Evolutionary conservation across 768 basidiomycete genomes (phyloP).

Genomic region (Nidula microcarpa): DNA sequence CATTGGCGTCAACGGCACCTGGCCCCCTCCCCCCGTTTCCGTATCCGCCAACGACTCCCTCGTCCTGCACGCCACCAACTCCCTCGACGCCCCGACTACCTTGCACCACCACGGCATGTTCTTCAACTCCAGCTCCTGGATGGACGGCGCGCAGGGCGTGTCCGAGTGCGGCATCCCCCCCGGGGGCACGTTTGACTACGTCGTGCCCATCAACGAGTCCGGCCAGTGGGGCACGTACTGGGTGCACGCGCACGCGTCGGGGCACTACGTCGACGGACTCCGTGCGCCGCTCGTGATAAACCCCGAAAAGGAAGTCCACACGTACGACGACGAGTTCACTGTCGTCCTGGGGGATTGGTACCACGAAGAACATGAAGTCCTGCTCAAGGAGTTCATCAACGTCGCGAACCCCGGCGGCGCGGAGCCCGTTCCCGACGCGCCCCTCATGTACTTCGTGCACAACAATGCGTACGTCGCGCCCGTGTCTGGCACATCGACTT

Average conservation of each 20-base stretch:
- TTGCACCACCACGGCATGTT: slow-evolving; percentile 96
- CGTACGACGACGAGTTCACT: slow-evolving; percentile 90
- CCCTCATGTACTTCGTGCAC: slow-evolving; percentile 80
- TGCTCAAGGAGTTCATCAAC: slow-evolving; percentile 66
- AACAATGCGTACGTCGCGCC: slow-evolving; percentile 69
- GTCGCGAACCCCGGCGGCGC: slow-evolving; percentile 77
- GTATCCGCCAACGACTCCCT: slow-evolving; percentile 71
- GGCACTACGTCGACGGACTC: slow-evolving; percentile 92
- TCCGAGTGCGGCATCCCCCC: slow-evolving; percentile 88
- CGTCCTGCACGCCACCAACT: slow-evolving; percentile 74
- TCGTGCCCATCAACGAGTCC: slow-evolving; percentile 64
- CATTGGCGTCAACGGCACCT: slow-evolving; percentile 87
- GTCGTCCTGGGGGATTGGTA: slow-evolving; percentile 92
- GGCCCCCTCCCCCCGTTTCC: slow-evolving; percentile 88
- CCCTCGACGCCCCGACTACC: slow-evolving; percentile 59
- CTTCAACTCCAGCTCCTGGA: slow-evolving; percentile 84
- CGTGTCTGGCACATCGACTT: slow-evolving; percentile 43
- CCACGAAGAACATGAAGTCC: slow-evolving; percentile 64
- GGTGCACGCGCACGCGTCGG: slow-evolving; percentile 74
- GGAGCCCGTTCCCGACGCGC: slow-evolving; percentile 82
- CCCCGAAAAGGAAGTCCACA: slow-evolving; percentile 57
- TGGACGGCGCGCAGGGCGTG: slow-evolving; percentile 82
- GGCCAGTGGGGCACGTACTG: slow-evolving; percentile 81
- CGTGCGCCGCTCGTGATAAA: slow-evolving; percentile 84
- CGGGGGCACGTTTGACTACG: slow-evolving; percentile 67